Evolutionary conservation across 495 filamentous ascomycete genomes (phyloP).

Genomic region (Cenococcum geophilum): DNA sequence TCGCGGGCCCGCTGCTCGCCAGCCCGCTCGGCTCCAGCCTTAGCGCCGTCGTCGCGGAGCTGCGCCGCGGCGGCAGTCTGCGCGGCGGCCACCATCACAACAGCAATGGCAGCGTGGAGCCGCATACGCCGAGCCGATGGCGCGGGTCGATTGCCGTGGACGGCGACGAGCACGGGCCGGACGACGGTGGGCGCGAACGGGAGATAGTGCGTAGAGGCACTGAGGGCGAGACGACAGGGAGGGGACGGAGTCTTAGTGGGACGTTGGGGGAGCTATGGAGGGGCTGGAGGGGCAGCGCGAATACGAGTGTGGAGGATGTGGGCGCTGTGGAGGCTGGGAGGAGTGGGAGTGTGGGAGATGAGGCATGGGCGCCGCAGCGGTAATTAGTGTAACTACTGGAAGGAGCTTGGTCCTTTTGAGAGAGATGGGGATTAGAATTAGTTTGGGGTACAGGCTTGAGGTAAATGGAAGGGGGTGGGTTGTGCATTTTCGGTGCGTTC

Average conservation of each 20-base stretch:
- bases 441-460: too few relatives aligned
- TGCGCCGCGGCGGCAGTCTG: conserved; percentile 22
- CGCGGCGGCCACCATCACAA: conserved; percentile 1
- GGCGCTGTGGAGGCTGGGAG: too few relatives aligned
- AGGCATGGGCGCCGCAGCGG: neutral
- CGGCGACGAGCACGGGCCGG: conserved; percentile 9
- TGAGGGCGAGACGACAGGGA: conserved; percentile 4
- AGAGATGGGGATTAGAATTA: too few relatives aligned
- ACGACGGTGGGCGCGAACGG: conserved; percentile 17
- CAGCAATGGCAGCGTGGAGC: neutral
- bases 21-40: conserved; percentile 35
- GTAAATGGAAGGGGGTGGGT: too few relatives aligned
- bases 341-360: conserved; percentile 5
- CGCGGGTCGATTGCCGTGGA: neutral
- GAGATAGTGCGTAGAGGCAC: conserved; percentile 6
- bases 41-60: conserved; percentile 47
- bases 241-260: conserved; percentile 34
- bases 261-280: conserved; percentile 33
- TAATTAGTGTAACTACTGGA: neutral
- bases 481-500: too few relatives aligned
- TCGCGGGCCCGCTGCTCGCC: conserved; percentile 31
- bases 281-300: conserved; percentile 11
- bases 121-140: neutral
- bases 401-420: too few relatives aligned
- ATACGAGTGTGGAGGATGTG: conserved; percentile 7